Conservation (phyloP, 177 flowering plant species). For the Vitis hybrid region DNA sequence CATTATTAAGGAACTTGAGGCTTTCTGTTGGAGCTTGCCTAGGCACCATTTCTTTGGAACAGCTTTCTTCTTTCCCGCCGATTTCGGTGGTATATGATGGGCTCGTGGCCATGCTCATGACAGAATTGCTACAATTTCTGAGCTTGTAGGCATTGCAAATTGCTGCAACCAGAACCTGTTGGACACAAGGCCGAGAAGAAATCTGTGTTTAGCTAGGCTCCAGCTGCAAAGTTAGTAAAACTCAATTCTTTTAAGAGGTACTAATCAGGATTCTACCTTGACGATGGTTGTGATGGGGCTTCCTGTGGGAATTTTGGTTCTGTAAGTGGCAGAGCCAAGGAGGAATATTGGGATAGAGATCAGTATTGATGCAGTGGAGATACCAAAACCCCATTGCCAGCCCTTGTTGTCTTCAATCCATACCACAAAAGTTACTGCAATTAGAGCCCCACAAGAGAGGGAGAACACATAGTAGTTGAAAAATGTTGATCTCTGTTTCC, state of each 20-base stretch:
- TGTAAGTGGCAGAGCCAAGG: conserved; percentile 54
- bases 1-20: conserved; percentile 56
- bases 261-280: conserved; percentile 44
- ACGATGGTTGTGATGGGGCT: conserved; percentile 79
- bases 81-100: conserved; percentile 23
- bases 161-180: conserved; percentile 64
- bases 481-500: conserved; percentile 67
- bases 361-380: conserved; percentile 54
- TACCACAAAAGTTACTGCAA: conserved; percentile 76
- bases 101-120: conserved; percentile 38
- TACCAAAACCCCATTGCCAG: conserved; percentile 80
- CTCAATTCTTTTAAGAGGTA: background rate
- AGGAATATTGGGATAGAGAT: conserved; percentile 63
- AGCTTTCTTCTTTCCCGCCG: conserved; percentile 16
- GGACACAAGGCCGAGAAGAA: background rate
- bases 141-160: conserved; percentile 23
- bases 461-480: conserved; percentile 74
- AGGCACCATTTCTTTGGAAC: conserved; percentile 9
- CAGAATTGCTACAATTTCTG: conserved; percentile 37
- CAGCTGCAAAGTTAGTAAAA: background rate
- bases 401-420: conserved; percentile 86
- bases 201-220: background rate
- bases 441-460: conserved; percentile 68
- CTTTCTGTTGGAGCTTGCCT: conserved; percentile 25
- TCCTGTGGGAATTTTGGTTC: conserved; percentile 65